Evolutionary conservation across 306 rosid species (phyloP), one percentile per base, ranked within the genome.

Genomic region (Astragalus glycyphyllos): DNA sequence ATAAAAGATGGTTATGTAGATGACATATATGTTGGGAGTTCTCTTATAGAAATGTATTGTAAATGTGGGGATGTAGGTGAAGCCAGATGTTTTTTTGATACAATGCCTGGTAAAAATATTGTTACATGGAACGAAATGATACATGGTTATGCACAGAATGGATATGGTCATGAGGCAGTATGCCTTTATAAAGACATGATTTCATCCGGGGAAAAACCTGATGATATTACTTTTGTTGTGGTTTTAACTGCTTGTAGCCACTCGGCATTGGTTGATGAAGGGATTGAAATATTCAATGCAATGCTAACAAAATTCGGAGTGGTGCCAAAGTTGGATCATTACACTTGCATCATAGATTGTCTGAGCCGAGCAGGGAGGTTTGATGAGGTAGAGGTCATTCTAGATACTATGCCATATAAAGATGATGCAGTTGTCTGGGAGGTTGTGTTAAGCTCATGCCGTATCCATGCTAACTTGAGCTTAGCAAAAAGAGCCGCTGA

Each of bases 61-160:
- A 90, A 82, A 80, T 90, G 92, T 60, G 97, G 97, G 66, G 80
- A 69, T 50, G 84, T 86, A 45, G 80, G 69, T 69, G 74, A 48
- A 45, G 97, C 87, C 26, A 78, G 80, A n/a, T 62, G 9, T 6
- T 79, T 70, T 68, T 90, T 90, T 11, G 70, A 86, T 59, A 58
- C 11, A 73, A 86, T 88, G 90, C 66, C 84, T 2, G 8, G 67
- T 69, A 88, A 71, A 85, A 90, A 81, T 70, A 83, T 83, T 11
- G 88, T 88, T 61, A 81, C 89, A 2, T 88, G 92, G 92, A 90
- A 90, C 58, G 92, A 85, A 73, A 88, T 90, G 95, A 88, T 90
- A 67, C 92, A 88, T 16, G 95, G 97, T 37, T 88, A 86, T 82
- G 97, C 95, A 10, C 89, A 90, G 51, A 90, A 84, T 71, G 95